Base-by-base conservation (phyloP, 73 alveolate genomes). In the Effrenium voratum region DNA sequence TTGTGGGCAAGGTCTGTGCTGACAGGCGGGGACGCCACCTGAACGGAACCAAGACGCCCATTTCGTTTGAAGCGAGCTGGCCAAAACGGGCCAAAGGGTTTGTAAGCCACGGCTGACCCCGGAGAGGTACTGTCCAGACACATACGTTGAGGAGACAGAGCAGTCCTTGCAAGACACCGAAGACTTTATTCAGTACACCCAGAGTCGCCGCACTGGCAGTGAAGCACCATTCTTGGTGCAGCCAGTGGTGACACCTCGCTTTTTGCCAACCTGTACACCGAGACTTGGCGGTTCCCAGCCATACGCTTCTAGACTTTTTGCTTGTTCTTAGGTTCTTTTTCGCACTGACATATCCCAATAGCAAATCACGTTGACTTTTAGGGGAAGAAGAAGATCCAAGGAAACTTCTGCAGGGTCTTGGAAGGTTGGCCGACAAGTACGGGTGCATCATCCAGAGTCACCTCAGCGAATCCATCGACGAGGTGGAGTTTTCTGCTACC, bases 211-310 rank as follows among this genome's bases (percentile, higher is more conserved):
- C 0, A 2, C 45, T 50, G 92, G 75, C 46, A 2, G 13, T 3
- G 22, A 26, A 15, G 40, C 44, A 60, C 92, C 92, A 32, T 82
- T 49, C 50, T 26, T 82, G 50, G 99, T 84, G 43, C 95, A 73
- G 45, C 99, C 99, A 3, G 99, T 79, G 24, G 85, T 94, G n/a
- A 94, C 99, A 2, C 99, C 99, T 30, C 47, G 99, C 59, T 94
- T 94, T 36, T 36, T 94, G 26, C 99, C 99, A n/a, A 94, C 98
- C n/a, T 82, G 98, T 88, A 36, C 93, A n/a, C 46, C 90, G 0
- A 98, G 83, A 38, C 57, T 94, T 32, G 44, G 81, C 75, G 36
- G 50, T 5, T 87, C 88, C 16, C 36, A 40, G 43, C 55, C 44
- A 19, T 60, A 82, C 4, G 72, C 16, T 24, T 24, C 72, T 32